These are phyloP conservation scores for Aspergillus sojae DNA, from an alignment of 2,329 filamentous ascomycete genomes.

Conservation along the genomic window DNA sequence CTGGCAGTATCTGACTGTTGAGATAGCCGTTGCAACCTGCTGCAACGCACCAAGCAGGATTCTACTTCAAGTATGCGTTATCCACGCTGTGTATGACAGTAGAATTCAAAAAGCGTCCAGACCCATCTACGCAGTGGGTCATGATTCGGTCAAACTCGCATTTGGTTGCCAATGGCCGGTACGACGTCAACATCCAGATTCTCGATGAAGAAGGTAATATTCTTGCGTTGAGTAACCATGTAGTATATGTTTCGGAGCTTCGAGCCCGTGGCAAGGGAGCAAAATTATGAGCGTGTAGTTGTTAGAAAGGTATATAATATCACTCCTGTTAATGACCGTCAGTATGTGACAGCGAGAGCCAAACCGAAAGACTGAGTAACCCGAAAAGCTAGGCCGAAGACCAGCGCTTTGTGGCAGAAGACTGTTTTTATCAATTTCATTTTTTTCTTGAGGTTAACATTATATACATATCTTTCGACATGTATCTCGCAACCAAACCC, in stretches of 20 bases:
- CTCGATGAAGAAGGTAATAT: slow-evolving; percentile 18
- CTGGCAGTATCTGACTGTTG: background rate
- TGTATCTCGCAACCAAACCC: background rate
- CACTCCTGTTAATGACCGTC: background rate
- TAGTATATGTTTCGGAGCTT: slow-evolving; percentile 21
- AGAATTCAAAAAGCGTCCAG: slow-evolving; percentile 26
- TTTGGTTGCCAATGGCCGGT: slow-evolving; percentile 21
- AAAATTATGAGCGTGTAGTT: slow-evolving; percentile 4
- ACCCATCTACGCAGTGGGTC: slow-evolving; percentile 22
- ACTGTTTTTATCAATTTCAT: background rate
- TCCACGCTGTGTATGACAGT: slow-evolving; percentile 27
- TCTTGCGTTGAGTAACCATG: slow-evolving; percentile 26
- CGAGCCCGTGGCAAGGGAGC: slow-evolving; percentile 4
- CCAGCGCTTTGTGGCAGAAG: background rate
- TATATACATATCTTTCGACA: background rate
- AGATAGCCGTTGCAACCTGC: slow-evolving; percentile 25
- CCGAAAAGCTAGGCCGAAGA: no score
- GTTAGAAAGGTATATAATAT: background rate
- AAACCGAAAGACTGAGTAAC: no score
- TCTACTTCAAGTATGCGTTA: slow-evolving; percentile 22
- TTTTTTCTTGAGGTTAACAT: background rate
- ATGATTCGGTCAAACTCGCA: slow-evolving; percentile 24
- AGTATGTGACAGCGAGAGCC: background rate
- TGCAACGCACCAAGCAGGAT: slow-evolving; percentile 23
- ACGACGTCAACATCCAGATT: slow-evolving; percentile 24